Evolutionary conservation across 768 basidiomycete species (phyloP).

Genomic region (Trametes cingulata): DNA sequence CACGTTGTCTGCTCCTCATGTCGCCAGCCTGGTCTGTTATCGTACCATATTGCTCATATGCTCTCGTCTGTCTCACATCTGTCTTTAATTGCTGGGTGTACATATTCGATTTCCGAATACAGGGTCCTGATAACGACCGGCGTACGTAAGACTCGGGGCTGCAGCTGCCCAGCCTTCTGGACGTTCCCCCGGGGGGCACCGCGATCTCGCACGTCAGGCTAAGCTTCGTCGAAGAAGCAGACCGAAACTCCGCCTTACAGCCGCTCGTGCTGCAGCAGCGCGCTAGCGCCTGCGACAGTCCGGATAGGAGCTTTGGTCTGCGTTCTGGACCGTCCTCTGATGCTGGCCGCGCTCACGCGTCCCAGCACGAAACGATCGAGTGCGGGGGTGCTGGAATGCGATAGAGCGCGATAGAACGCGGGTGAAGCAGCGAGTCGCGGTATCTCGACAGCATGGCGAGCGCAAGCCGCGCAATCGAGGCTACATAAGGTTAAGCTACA

Average conservation of each 20-base stretch:
- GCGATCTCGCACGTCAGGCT: slow-evolving; percentile 10
- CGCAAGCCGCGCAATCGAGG: neutral
- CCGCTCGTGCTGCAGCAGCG: neutral
- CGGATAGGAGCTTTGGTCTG: neutral
- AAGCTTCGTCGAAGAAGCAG: neutral
- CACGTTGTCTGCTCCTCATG: slow-evolving; percentile 21
- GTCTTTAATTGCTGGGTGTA: slow-evolving; percentile 21
- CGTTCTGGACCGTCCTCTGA: neutral
- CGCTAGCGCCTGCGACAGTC: no score
- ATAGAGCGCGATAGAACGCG: neutral
- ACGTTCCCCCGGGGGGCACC: slow-evolving; percentile 1
- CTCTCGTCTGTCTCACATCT: slow-evolving; percentile 4
- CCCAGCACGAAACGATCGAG: neutral
- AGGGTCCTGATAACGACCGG: slow-evolving; percentile 23
- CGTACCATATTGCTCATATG: slow-evolving; percentile 23
- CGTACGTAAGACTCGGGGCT: slow-evolving; percentile 13
- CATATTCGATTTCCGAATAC: slow-evolving; percentile 19
- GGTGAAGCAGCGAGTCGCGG: neutral
- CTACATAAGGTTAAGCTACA: slow-evolving; percentile 6
- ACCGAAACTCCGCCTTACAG: slow-evolving; percentile 6
- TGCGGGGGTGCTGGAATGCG: neutral
- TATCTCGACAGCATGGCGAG: no score
- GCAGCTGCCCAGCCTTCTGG: slow-evolving; percentile 12
- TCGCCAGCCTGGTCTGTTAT: slow-evolving; percentile 6
- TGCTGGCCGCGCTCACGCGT: no score